phyloP scores from a whole-genome alignment of 768 basidiomycete species.

The Xerocomellus chrysenteron region DNA sequence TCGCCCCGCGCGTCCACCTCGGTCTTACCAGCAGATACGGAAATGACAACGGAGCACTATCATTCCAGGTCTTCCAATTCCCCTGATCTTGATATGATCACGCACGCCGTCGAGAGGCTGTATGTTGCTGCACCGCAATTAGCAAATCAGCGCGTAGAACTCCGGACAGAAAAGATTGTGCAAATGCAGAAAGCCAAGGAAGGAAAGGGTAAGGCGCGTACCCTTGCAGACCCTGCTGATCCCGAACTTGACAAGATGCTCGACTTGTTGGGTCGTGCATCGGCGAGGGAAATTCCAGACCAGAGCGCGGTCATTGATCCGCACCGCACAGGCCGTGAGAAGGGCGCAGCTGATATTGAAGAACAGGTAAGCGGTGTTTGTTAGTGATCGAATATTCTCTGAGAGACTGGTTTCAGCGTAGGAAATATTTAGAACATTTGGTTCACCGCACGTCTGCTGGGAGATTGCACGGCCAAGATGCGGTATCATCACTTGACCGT shows the following conservation, averaged over 20 bases:
- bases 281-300: slow-evolving; percentile 60
- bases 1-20: slow-evolving; percentile 5
- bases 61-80: slow-evolving; percentile 36
- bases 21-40: not conserved
- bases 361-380: slow-evolving; percentile 52
- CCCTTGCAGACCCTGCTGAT: slow-evolving; percentile 32
- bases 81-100: slow-evolving; percentile 81
- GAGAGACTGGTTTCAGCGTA: slow-evolving; percentile 45
- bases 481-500: slow-evolving; percentile 42
- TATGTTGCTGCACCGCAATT: slow-evolving; percentile 86
- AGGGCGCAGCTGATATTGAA: slow-evolving; percentile 50
- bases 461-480: slow-evolving; percentile 79
- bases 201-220: slow-evolving; percentile 49
- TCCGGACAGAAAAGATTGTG: slow-evolving; percentile 65
- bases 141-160: slow-evolving; percentile 90
- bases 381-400: slow-evolving; percentile 2
- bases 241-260: slow-evolving; percentile 69
- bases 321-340: slow-evolving; percentile 57
- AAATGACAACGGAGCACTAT: not conserved
- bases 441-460: slow-evolving; percentile 70
- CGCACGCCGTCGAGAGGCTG: slow-evolving; percentile 85
- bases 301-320: slow-evolving; percentile 71
- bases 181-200: slow-evolving; percentile 72
- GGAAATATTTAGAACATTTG: slow-evolving; percentile 74
- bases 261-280: slow-evolving; percentile 68